Conservation (phyloP, 257 asterid species). For the Nicotiana obtusifolia region DNA sequence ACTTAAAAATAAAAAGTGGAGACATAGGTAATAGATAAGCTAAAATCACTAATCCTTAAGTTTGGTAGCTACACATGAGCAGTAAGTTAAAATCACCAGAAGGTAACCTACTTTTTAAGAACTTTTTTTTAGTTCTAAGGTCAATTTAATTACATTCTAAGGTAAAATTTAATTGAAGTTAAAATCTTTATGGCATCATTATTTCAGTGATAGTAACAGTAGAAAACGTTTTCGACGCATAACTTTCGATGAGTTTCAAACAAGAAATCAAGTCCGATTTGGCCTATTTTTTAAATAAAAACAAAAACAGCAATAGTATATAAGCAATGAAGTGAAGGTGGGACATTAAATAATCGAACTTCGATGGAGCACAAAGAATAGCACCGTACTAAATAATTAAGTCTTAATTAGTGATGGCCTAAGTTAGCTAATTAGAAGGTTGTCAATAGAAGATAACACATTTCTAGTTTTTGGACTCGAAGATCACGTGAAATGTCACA, state of each 20-base stretch:
- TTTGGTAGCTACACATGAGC: not conserved
- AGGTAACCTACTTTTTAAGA: too few relatives aligned
- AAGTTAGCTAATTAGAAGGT: conserved; percentile 2
- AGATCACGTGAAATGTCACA: conserved; percentile 37
- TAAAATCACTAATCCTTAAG: too few relatives aligned
- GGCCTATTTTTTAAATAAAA: not conserved
- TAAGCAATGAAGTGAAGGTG: not conserved
- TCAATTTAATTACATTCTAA: not conserved
- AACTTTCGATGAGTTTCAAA: too few relatives aligned
- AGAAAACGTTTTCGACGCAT: not conserved
- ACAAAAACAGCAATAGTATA: not conserved
- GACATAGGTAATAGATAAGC: too few relatives aligned
- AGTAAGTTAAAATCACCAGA: too few relatives aligned
- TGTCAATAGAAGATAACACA: conserved; percentile 13
- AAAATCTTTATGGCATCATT: not conserved
- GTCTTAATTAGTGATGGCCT: not conserved
- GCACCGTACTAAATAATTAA: not conserved
- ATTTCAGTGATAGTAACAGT: not conserved
- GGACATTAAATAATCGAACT: not conserved
- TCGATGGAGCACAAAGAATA: not conserved
- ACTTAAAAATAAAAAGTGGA: too few relatives aligned
- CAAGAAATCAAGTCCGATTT: too few relatives aligned
- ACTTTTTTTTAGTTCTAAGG: not conserved
- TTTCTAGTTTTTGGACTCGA: not conserved
- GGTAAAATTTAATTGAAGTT: not conserved